A percentile compares a stretch with the other conserved stretches of the same genome.
Evolutionary conservation across 2,329 filamentous ascomycete genomes (phyloP).

Genomic region (Penicillium italicum): DNA sequence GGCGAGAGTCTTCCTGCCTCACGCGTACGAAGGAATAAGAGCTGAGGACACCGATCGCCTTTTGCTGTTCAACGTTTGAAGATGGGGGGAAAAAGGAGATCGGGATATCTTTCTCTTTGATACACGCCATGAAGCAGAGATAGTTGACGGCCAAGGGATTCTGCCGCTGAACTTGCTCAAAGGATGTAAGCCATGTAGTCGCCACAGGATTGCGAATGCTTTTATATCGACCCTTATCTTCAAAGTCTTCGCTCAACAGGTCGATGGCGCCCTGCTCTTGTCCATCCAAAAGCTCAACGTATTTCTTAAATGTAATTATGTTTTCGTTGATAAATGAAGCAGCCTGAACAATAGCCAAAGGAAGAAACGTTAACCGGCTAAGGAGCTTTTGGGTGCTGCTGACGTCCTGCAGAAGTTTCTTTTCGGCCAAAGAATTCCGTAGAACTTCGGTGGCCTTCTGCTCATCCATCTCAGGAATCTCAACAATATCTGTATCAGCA

Average conservation of each 20-base stretch:
- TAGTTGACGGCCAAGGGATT: slow-evolving; percentile 20
- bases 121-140: slow-evolving; percentile 31
- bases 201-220: slow-evolving; percentile 32
- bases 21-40: slow-evolving; percentile 22
- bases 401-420: slow-evolving; percentile 16
- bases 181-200: slow-evolving; percentile 35
- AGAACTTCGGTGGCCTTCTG: slow-evolving; percentile 13
- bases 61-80: background rate
- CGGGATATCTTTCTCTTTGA: slow-evolving; percentile 27
- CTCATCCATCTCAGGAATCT: slow-evolving; percentile 17
- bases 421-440: slow-evolving; percentile 12
- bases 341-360: slow-evolving; percentile 33
- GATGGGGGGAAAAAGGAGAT: slow-evolving; percentile 21
- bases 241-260: slow-evolving; percentile 31
- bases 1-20: background rate
- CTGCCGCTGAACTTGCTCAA: slow-evolving; percentile 25
- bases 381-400: slow-evolving; percentile 12
- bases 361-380: slow-evolving; percentile 24
- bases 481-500: slow-evolving; percentile 15
- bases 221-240: slow-evolving; percentile 27
- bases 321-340: slow-evolving; percentile 31
- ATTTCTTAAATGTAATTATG: background rate
- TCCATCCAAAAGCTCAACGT: slow-evolving; percentile 21
- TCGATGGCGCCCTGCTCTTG: slow-evolving; percentile 20
- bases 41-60: slow-evolving; percentile 22